Evolutionary conservation across 106 monocot genomes (phyloP).

Genomic region (Apostasia shenzhenica): DNA sequence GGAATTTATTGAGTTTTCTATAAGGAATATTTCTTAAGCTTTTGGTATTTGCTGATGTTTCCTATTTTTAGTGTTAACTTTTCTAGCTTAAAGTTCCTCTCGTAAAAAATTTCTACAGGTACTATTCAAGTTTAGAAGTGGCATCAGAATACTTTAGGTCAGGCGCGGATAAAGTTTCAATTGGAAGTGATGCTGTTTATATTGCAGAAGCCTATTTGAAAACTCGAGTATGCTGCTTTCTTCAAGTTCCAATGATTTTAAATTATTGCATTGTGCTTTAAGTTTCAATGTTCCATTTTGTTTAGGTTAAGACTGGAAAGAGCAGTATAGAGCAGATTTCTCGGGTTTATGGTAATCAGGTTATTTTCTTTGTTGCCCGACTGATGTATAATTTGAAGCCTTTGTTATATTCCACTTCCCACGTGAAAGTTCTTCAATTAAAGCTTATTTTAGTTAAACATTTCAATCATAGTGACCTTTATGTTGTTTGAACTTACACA

Average conservation of each 20-base stretch:
- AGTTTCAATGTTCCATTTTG: not conserved
- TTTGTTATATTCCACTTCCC: not conserved
- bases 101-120: slow-evolving; percentile 25
- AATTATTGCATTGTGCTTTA: not conserved
- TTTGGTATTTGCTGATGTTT: too few species aligned
- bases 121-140: slow-evolving; percentile 96
- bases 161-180: slow-evolving; percentile 98
- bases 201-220: slow-evolving; percentile 76
- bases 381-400: not conserved
- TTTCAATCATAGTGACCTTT: too few species aligned
- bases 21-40: too few species aligned
- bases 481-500: too few species aligned
- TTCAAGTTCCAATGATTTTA: not conserved
- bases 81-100: not conserved
- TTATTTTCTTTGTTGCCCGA: slow-evolving; percentile 8
- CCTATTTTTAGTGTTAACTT: not conserved
- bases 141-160: slow-evolving; percentile 99
- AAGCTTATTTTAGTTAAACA: too few species aligned
- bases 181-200: slow-evolving; percentile 99
- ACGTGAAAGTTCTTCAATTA: too few species aligned
- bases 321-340: slow-evolving; percentile 98
- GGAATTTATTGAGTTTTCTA: too few species aligned
- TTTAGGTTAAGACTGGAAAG: slow-evolving; percentile 81
- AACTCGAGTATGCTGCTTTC: slow-evolving; percentile 60
- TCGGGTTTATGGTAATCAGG: slow-evolving; percentile 91